A percentile compares a stretch with the other conserved stretches of the same genome.
Evolutionary conservation across 2,329 filamentous ascomycete genomes (phyloP).

Genomic region (Massarina eburnea): DNA sequence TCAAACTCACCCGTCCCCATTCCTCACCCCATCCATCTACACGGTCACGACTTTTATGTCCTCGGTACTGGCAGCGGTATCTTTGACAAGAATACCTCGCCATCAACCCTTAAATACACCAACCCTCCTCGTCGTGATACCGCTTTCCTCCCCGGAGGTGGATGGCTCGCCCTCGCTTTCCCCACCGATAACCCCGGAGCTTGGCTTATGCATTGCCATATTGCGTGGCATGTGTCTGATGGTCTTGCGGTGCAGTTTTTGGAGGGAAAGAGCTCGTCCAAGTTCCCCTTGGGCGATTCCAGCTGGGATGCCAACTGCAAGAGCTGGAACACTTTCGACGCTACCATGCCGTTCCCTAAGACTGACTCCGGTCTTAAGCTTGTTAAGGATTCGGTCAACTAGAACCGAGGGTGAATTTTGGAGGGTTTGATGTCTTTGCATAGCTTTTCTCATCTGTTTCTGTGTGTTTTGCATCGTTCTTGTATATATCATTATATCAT

Average conservation of each 20-base stretch:
- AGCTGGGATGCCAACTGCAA: conserved; percentile 5
- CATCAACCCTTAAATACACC: conserved; percentile 12
- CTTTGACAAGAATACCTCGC: conserved; percentile 13
- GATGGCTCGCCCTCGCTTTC: conserved; percentile 54
- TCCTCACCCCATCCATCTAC: conserved; percentile 38
- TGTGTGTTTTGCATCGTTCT: too few relatives aligned
- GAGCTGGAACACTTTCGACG: conserved; percentile 5
- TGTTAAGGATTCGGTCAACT: conserved; percentile 1
- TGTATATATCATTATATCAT: too few relatives aligned
- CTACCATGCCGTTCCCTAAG: conserved; percentile 9
- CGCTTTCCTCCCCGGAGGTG: conserved; percentile 27
- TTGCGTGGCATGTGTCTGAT: conserved; percentile 57
- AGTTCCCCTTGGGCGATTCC: conserved; percentile 2
- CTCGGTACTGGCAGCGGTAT: conserved; percentile 14
- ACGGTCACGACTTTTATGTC: conserved; percentile 43
- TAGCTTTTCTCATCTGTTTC: too few relatives aligned
- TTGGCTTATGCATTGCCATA: conserved; percentile 38
- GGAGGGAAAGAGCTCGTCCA: conserved; percentile 39
- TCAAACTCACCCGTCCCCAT: conserved; percentile 21
- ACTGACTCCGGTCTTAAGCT: conserved; percentile 9
- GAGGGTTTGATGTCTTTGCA: too few relatives aligned
- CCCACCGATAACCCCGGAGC: conserved; percentile 55
- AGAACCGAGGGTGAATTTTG: too few relatives aligned
- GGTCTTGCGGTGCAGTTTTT: conserved; percentile 59
- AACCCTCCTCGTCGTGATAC: conserved; percentile 35